Evolutionary conservation across 805 yeast species (phyloP).

Genomic region (Starmerella bombicola): DNA sequence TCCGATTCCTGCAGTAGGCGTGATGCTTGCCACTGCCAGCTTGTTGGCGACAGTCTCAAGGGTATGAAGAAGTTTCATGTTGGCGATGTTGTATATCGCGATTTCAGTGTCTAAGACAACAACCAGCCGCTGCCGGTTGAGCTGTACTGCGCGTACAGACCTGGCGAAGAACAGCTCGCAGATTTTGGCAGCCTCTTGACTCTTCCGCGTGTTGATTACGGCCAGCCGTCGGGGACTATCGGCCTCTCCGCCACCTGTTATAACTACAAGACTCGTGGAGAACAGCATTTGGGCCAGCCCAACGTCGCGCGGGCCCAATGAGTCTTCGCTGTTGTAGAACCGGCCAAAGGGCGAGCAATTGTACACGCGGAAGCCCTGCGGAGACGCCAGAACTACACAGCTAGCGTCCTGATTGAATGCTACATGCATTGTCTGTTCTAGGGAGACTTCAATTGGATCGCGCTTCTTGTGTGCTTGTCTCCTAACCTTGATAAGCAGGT

Average conservation of each 20-base stretch:
- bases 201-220: conserved; percentile 62
- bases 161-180: conserved; percentile 86
- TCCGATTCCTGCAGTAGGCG: conserved; percentile 4
- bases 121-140: conserved; percentile 71
- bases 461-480: conserved; percentile 22
- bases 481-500: conserved; percentile 1
- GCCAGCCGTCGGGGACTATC: conserved; percentile 64
- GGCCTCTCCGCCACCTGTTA: conserved; percentile 65
- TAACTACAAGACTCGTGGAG: conserved; percentile 71
- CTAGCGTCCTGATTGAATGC: conserved; percentile 76
- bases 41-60: conserved; percentile 46
- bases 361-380: conserved; percentile 55
- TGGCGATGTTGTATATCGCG: conserved; percentile 77
- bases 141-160: conserved; percentile 52
- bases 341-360: conserved; percentile 81
- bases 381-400: conserved; percentile 66
- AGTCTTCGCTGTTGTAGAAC: conserved; percentile 40
- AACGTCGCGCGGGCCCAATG: conserved; percentile 25
- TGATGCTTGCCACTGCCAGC: conserved; percentile 29
- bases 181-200: conserved; percentile 41
- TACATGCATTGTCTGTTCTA: conserved; percentile 28
- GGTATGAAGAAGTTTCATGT: conserved; percentile 69
- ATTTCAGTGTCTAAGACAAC: conserved; percentile 72
- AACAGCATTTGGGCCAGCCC: conserved; percentile 78
- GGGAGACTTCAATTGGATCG: too few relatives aligned